These are phyloP conservation scores for Plasmodium knowlesi DNA, from an alignment of 169 alveolate species.

Conservation along the genomic window DNA sequence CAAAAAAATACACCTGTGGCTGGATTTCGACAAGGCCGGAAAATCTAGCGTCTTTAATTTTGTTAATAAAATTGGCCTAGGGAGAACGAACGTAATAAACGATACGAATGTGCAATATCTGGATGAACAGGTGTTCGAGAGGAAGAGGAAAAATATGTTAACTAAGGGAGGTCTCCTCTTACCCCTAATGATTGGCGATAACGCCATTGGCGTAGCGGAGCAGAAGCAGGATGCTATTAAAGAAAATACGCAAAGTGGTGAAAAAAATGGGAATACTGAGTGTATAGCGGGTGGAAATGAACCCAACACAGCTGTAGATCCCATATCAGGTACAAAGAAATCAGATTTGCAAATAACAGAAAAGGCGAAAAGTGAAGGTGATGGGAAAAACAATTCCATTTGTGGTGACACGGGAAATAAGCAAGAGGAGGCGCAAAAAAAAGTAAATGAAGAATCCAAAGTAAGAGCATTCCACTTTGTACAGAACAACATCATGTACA, in stretches of 20 bases:
- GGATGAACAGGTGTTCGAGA: constrained; percentile 36
- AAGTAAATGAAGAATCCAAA: not conserved
- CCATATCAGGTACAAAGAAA: not conserved
- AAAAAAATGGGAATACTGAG: not conserved
- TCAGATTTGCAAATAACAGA: not conserved
- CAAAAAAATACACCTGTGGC: constrained; percentile 93
- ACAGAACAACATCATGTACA: constrained; percentile 49
- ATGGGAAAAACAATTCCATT: not conserved
- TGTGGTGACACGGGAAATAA: not conserved
- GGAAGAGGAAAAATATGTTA: not conserved
- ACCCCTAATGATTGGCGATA: not conserved
- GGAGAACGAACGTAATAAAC: constrained; percentile 90
- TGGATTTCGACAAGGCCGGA: constrained; percentile 95
- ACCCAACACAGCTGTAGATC: not conserved
- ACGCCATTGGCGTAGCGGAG: not conserved
- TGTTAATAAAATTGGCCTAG: constrained; percentile 93
- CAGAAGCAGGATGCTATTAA: constrained; percentile 19
- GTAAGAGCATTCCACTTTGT: not conserved
- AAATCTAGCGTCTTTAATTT: constrained; percentile 92
- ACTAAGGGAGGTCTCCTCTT: not conserved
- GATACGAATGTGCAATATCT: constrained; percentile 71
- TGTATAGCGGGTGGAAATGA: not conserved
- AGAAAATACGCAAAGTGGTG: not conserved
- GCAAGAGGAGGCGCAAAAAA: not conserved
- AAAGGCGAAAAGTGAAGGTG: not conserved